Conservation (phyloP, 306 rosid genomes). For the Malus asiatica region DNA sequence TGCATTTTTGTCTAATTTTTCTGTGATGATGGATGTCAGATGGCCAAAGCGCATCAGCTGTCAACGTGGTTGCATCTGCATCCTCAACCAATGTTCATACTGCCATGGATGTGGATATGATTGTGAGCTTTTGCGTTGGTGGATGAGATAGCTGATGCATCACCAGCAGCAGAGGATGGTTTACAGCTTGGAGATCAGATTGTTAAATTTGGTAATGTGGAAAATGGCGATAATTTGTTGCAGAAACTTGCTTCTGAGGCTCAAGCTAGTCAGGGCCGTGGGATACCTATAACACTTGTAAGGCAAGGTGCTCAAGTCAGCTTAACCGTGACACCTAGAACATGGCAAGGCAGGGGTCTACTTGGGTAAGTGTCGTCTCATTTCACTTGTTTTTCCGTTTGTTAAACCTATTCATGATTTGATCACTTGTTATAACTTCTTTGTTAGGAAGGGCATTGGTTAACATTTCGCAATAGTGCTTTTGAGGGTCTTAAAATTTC, state of each 20-base stretch:
- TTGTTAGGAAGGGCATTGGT: not conserved
- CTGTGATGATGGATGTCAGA: conserved; percentile 33
- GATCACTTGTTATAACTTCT: not conserved
- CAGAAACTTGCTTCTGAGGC: conserved; percentile 69
- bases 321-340: conserved; percentile 69
- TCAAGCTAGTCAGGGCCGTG: conserved; percentile 47
- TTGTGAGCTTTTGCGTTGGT: conserved; percentile 65
- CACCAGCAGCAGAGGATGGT: conserved; percentile 91
- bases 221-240: conserved; percentile 67
- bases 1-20: conserved; percentile 13
- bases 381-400: not conserved
- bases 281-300: conserved; percentile 47
- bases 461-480: not conserved
- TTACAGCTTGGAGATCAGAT: conserved; percentile 91
- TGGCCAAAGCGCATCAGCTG: conserved; percentile 31
- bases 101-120: conserved; percentile 50
- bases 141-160: conserved; percentile 79
- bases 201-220: conserved; percentile 72
- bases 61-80: conserved; percentile 26
- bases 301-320: conserved; percentile 74
- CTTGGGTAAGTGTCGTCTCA: conserved; percentile 64
- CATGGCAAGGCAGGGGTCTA: conserved; percentile 90
- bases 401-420: not conserved
- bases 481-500: not conserved
- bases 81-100: conserved; percentile 31